Conservation (phyloP, 768 basidiomycete genomes). For the Asterophora lycoperdoides region DNA sequence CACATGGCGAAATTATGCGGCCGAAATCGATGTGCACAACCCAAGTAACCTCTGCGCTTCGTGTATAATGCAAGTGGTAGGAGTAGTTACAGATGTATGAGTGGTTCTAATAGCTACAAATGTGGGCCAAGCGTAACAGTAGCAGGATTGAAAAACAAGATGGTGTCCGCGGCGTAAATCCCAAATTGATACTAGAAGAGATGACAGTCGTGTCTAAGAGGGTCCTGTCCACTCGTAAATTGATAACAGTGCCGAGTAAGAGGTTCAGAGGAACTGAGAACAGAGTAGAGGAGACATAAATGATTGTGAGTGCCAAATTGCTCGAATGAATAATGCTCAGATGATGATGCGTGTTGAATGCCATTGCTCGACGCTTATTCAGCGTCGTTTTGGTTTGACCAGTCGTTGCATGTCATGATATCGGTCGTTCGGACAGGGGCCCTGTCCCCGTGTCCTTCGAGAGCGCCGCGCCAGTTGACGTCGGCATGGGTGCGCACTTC, state of each 20-base stretch:
- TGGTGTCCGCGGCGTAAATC: conserved; percentile 18
- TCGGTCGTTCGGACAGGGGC: conserved; percentile 13
- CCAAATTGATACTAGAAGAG: conserved; percentile 23
- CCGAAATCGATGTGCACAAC: conserved; percentile 8
- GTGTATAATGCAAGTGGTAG: conserved; percentile 36
- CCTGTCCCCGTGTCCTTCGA: conserved; percentile 3
- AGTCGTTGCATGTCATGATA: conserved; percentile 26
- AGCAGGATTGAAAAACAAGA: conserved; percentile 8
- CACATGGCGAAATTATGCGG: too few relatives aligned
- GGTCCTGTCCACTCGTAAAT: conserved; percentile 30
- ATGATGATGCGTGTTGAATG: conserved; percentile 6
- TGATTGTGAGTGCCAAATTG: conserved; percentile 18
- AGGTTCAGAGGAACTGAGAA: background rate
- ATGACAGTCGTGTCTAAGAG: conserved; percentile 51
- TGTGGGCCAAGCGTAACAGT: conserved; percentile 15
- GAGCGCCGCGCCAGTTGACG: conserved; percentile 2
- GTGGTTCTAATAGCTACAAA: conserved; percentile 32
- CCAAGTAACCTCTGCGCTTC: conserved; percentile 23
- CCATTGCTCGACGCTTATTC: background rate
- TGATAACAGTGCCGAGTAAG: conserved; percentile 5
- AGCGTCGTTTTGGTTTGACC: conserved; percentile 6
- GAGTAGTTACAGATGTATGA: conserved; percentile 22
- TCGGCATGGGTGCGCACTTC: conserved; percentile 4
- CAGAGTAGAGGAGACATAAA: conserved; percentile 9
- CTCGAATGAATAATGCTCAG: conserved; percentile 15